These are phyloP conservation scores for Teunomyces aglyptinius DNA, from an alignment of 805 yeast genomes.

Conservation along the genomic window DNA sequence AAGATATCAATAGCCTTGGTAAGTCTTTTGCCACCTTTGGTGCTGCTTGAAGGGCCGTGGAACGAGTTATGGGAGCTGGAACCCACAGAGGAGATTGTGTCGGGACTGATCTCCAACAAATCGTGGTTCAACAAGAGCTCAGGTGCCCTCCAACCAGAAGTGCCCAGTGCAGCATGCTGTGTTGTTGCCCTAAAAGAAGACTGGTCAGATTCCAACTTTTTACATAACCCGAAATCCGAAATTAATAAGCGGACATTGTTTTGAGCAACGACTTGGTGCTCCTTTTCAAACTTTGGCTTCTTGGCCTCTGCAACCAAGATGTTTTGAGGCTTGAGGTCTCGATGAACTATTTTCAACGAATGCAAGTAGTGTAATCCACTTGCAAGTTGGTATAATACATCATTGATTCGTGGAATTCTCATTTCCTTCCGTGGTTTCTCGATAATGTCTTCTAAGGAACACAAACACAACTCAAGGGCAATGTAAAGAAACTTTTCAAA, in stretches of 20 bases:
- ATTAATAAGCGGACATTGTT: slow-evolving; percentile 63
- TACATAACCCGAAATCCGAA: slow-evolving; percentile 95
- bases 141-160: slow-evolving; percentile 99
- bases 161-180: slow-evolving; percentile 86
- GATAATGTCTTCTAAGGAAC: slow-evolving; percentile 82
- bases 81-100: slow-evolving; percentile 29
- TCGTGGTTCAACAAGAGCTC: slow-evolving; percentile 57
- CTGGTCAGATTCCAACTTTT: slow-evolving; percentile 86
- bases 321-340: slow-evolving; percentile 94
- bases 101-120: slow-evolving; percentile 38
- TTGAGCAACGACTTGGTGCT: not conserved
- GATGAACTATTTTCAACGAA: slow-evolving; percentile 84
- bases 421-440: slow-evolving; percentile 49
- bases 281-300: slow-evolving; percentile 23
- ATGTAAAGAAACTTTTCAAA: slow-evolving; percentile 80
- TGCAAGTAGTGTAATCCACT: slow-evolving; percentile 86
- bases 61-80: slow-evolving; percentile 17
- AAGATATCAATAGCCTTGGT: slow-evolving; percentile 92
- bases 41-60: slow-evolving; percentile 1
- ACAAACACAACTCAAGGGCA: slow-evolving; percentile 88
- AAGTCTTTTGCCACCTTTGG: slow-evolving; percentile 48
- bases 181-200: slow-evolving; percentile 91
- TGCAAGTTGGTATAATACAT: slow-evolving; percentile 71
- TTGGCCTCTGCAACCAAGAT: slow-evolving; percentile 77
- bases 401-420: slow-evolving; percentile 39